Evolutionary conservation across 1,284 basidiomycete genomes (phyloP).

Genomic region (Heterobasidion occidentale): DNA sequence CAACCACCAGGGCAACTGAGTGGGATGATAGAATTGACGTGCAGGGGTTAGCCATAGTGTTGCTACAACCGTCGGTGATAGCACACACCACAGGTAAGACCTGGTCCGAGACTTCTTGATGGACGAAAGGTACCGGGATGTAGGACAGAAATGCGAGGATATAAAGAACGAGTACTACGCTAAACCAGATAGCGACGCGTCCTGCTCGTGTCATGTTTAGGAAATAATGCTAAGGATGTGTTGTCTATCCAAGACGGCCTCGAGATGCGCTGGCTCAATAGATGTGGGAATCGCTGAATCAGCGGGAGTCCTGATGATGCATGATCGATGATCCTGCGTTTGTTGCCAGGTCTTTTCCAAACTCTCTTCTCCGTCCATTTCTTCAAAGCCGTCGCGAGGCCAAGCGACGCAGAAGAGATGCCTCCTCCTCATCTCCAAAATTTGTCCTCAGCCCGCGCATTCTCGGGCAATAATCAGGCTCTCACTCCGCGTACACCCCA

Average conservation of each 20-base stretch:
- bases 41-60: background rate
- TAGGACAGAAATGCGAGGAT: constrained; percentile 29
- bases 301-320: background rate
- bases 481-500: constrained; percentile 60
- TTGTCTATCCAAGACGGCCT: background rate
- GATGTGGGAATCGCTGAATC: background rate
- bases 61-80: background rate
- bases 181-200: constrained; percentile 26
- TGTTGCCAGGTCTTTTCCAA: too few species aligned
- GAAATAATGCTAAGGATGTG: background rate
- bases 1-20: constrained; percentile 44
- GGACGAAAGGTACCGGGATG: constrained; percentile 33
- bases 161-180: constrained; percentile 29
- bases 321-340: too few species aligned
- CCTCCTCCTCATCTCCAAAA: constrained; percentile 8
- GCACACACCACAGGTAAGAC: constrained; percentile 37
- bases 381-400: background rate
- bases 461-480: constrained; percentile 26
- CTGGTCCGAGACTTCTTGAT: constrained; percentile 22
- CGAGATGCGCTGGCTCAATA: background rate
- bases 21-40: background rate
- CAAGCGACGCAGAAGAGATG: constrained; percentile 2
- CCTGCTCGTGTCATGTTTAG: constrained; percentile 30
- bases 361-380: background rate
- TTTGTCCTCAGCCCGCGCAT: constrained; percentile 3